phyloP scores from a whole-genome alignment of 1,284 basidiomycete genomes.

The Ustilago trichophora region DNA sequence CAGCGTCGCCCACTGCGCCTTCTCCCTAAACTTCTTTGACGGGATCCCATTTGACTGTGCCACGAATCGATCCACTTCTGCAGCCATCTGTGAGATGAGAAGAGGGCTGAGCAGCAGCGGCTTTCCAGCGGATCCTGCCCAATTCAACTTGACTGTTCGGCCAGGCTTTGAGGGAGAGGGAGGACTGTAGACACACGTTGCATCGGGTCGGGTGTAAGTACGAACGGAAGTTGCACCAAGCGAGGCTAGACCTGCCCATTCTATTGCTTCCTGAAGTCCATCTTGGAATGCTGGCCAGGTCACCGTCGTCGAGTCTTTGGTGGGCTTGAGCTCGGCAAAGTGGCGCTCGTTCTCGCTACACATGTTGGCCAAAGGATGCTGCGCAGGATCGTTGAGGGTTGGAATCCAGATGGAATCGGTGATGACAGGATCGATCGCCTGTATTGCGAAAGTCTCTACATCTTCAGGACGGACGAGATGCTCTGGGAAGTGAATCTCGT shows the following conservation, averaged over 20 bases:
- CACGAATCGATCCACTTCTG: constrained; percentile 12
- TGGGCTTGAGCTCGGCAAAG: constrained; percentile 20
- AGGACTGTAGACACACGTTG: constrained; percentile 29
- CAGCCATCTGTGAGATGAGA: constrained; percentile 16
- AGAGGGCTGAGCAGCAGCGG: constrained; percentile 25
- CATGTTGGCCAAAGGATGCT: constrained; percentile 3
- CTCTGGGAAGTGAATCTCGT: constrained; percentile 36
- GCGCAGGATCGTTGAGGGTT: not conserved
- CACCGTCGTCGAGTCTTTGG: not conserved
- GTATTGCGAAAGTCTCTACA: constrained; percentile 9
- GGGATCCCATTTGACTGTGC: not conserved
- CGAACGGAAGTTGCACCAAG: constrained; percentile 17
- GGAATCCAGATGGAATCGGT: constrained; percentile 43
- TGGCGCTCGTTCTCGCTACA: constrained; percentile 14
- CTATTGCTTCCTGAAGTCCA: constrained; percentile 24
- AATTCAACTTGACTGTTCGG: constrained; percentile 16
- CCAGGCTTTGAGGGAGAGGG: constrained; percentile 16
- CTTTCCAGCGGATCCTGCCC: constrained; percentile 1
- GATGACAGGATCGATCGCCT: not conserved
- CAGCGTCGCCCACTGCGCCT: constrained; percentile 23
- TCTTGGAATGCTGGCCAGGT: constrained; percentile 26
- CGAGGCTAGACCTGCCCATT: constrained; percentile 38
- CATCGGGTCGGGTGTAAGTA: constrained; percentile 19
- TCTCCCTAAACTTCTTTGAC: not conserved
- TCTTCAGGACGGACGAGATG: constrained; percentile 16